Percentiles rank a stretch among this genome's conserved stretches.
Conservation (phyloP, 208 protist species). For the Trypanosoma caninum region DNA sequence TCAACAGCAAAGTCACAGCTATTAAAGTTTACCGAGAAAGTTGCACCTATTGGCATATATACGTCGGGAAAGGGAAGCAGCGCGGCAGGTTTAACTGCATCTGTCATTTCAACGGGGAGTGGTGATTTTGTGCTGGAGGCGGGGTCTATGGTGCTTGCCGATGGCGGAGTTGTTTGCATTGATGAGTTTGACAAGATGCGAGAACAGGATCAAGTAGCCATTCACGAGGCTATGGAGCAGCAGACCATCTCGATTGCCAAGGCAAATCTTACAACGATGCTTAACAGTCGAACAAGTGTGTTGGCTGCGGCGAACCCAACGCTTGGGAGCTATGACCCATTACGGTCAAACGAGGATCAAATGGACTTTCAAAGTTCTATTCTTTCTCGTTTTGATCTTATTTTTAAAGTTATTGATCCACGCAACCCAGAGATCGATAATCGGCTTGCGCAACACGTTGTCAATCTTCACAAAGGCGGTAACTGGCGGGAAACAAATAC, state of each 20-base stretch:
- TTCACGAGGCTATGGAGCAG: conserved; percentile 99
- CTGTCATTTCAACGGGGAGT: conserved; percentile 87
- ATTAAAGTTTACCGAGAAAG: conserved; percentile 98
- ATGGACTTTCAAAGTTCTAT: conserved; percentile 98
- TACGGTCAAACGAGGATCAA: conserved; percentile 87
- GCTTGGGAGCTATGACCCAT: conserved; percentile 92
- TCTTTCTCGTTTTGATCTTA: conserved; percentile 99
- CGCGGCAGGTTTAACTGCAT: conserved; percentile 97
- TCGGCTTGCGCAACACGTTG: conserved; percentile 95
- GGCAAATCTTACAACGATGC: conserved; percentile 99
- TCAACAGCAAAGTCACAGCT: conserved; percentile 99
- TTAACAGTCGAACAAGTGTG: conserved; percentile 99
- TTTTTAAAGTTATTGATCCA: conserved; percentile 99
- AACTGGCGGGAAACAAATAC: conserved; percentile 38
- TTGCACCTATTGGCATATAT: conserved; percentile 98
- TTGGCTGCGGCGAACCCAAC: conserved; percentile 99
- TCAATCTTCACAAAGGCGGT: conserved; percentile 94
- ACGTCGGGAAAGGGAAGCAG: conserved; percentile 99
- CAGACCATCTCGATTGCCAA: conserved; percentile 99
- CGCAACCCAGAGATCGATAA: conserved; percentile 92
- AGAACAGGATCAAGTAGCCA: conserved; percentile 97
- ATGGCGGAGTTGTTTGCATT: conserved; percentile 99
- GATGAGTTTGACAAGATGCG: conserved; percentile 99
- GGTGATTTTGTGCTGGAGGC: conserved; percentile 99
- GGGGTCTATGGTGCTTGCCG: conserved; percentile 99